Conservation (phyloP, 176 grass and related monocot genomes). For the Cenchrus fungigraminus region DNA sequence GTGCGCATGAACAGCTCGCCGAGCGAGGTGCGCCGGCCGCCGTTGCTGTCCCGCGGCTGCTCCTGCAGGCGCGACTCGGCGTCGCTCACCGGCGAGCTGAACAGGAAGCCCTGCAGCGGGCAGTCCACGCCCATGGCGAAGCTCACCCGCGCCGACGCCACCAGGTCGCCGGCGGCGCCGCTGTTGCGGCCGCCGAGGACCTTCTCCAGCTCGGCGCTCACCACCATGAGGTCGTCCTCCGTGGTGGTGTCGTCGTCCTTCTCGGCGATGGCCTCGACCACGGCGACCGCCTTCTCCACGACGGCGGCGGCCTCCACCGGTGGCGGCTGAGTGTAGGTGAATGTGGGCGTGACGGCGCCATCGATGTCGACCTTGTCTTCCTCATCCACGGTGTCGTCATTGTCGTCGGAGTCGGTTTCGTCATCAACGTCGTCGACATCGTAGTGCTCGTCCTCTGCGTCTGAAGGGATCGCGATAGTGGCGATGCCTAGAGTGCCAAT, state of each 20-base stretch:
- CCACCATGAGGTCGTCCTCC: conserved; percentile 83
- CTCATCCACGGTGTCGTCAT: neutral
- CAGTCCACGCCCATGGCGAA: conserved; percentile 60
- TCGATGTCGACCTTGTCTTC: neutral
- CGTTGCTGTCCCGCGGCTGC: conserved; percentile 23
- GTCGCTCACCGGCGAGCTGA: conserved; percentile 75
- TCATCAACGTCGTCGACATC: neutral
- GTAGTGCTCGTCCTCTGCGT: conserved; percentile 14
- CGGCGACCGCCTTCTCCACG: conserved; percentile 35
- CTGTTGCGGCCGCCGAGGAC: conserved; percentile 57
- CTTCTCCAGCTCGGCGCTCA: conserved; percentile 90
- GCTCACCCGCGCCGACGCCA: conserved; percentile 79
- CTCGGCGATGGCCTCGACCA: conserved; percentile 74
- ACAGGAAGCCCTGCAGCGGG: conserved; percentile 89
- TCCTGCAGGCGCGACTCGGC: conserved; percentile 36
- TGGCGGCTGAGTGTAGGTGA: conserved; percentile 34
- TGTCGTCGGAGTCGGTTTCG: neutral
- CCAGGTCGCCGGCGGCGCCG: conserved; percentile 35
- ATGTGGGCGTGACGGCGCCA: conserved; percentile 46
- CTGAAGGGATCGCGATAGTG: conserved; percentile 25
- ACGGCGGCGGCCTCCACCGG: neutral
- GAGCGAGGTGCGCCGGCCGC: conserved; percentile 77
- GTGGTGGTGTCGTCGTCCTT: conserved; percentile 75
- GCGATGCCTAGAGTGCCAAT: conserved; percentile 69
- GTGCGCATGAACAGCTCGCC: conserved; percentile 95